Evolutionary conservation across 2,329 filamentous ascomycete species (phyloP).

Genomic region (Diaporthe ampelina): DNA sequence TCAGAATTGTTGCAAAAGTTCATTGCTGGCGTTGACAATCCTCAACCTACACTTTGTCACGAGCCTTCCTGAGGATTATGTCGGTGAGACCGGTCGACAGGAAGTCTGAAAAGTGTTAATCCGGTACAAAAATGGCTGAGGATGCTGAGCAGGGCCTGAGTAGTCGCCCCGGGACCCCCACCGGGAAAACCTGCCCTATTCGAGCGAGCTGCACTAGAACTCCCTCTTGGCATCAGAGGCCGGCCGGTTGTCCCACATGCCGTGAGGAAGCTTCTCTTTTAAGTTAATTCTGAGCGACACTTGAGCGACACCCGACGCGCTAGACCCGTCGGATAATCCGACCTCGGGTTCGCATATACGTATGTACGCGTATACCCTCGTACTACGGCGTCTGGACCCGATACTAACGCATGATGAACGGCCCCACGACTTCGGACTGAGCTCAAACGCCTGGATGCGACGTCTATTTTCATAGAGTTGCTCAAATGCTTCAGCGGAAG

Average conservation of each 20-base stretch:
- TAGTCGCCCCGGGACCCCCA: slow-evolving; percentile 9
- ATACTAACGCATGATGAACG: slow-evolving; percentile 9
- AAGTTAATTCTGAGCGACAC: neutral
- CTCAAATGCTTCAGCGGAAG: neutral
- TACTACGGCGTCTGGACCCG: neutral
- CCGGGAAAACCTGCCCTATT: slow-evolving; percentile 7
- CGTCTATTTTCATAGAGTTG: neutral
- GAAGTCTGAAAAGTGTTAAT: slow-evolving; percentile 5
- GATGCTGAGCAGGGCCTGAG: slow-evolving; percentile 7
- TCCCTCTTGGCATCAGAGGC: neutral
- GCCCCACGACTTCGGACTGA: slow-evolving; percentile 4
- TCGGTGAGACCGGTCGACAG: neutral
- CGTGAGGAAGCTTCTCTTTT: slow-evolving; percentile 12
- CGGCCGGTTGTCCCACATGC: slow-evolving; percentile 1
- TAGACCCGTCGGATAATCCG: neutral
- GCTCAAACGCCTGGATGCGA: neutral
- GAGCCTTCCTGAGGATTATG: neutral
- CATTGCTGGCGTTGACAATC: neutral
- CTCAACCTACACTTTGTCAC: neutral
- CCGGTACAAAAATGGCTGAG: neutral
- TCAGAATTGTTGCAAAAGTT: neutral
- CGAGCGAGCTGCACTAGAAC: neutral
- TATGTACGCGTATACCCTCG: slow-evolving; percentile 17
- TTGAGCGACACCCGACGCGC: neutral
- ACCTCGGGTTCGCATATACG: neutral